These are phyloP conservation scores for Trichoderma asperellum DNA, from an alignment of 2,329 filamentous ascomycete genomes.

Conservation along the genomic window DNA sequence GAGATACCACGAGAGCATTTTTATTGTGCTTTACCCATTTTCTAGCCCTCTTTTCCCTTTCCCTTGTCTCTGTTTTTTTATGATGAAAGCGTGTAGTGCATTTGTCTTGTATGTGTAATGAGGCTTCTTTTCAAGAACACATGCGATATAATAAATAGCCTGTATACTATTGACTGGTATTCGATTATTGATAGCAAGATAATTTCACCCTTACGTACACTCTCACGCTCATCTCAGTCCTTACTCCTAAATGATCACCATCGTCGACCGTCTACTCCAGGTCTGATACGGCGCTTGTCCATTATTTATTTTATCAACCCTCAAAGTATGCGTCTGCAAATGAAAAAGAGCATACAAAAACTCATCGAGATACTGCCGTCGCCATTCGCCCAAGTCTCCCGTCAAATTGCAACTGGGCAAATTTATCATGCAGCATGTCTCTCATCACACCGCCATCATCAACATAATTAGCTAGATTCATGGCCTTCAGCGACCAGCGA, in stretches of 20 bases:
- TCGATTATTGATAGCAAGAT: background rate
- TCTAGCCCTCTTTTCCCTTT: background rate
- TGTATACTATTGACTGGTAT: slow-evolving; percentile 3
- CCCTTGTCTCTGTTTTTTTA: background rate
- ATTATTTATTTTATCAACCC: background rate
- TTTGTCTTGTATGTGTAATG: background rate
- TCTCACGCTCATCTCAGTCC: background rate
- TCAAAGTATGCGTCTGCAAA: background rate
- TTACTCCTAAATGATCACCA: background rate
- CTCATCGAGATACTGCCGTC: background rate
- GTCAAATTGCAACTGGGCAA: slow-evolving; percentile 45
- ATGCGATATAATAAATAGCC: slow-evolving; percentile 10
- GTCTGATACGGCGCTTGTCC: background rate
- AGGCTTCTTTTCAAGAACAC: background rate
- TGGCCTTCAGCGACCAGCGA: slow-evolving; percentile 65
- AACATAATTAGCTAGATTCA: slow-evolving; percentile 63
- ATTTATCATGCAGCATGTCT: slow-evolving; percentile 49
- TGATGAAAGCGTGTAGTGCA: slow-evolving; percentile 9
- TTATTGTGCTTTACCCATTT: background rate
- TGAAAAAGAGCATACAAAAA: background rate
- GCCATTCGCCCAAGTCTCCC: background rate
- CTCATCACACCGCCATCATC: slow-evolving; percentile 57
- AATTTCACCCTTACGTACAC: background rate
- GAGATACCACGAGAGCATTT: slow-evolving; percentile 28
- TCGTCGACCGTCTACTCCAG: background rate